Percentiles rank a stretch among this genome's conserved stretches.
Conservation (phyloP, 768 basidiomycete species). For the Suillus occidentalis region DNA sequence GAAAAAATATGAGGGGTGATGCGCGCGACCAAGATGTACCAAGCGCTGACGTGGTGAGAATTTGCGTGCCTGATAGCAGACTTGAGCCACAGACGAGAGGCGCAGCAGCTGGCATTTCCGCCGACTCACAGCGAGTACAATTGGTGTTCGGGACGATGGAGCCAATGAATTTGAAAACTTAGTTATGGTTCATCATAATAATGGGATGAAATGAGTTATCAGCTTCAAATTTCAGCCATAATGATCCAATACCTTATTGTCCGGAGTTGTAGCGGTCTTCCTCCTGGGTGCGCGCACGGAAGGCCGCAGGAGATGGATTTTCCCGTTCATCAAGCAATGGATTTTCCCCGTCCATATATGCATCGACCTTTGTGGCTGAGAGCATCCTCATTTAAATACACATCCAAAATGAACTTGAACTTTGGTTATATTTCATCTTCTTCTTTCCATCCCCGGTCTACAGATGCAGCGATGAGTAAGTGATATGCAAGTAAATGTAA, state of each 20-base stretch:
- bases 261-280: background rate
- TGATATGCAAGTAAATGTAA: constrained; percentile 5
- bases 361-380: background rate
- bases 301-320: background rate
- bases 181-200: background rate
- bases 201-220: background rate
- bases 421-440: constrained; percentile 5
- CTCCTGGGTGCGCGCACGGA: background rate
- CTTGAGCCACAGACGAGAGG: background rate
- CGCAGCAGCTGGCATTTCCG: background rate
- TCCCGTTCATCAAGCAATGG: background rate
- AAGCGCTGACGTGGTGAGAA: background rate
- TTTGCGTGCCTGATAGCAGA: background rate
- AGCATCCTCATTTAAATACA: background rate
- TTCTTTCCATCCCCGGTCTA: background rate
- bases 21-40: background rate
- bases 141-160: background rate
- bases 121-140: background rate
- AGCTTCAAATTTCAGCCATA: background rate
- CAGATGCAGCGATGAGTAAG: background rate
- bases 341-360: background rate
- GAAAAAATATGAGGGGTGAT: background rate
- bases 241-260: background rate
- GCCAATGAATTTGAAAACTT: background rate
- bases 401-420: background rate